Evolutionary conservation across 306 rosid genomes (phyloP).

Genomic region (Oxytropis ochrocephala): DNA sequence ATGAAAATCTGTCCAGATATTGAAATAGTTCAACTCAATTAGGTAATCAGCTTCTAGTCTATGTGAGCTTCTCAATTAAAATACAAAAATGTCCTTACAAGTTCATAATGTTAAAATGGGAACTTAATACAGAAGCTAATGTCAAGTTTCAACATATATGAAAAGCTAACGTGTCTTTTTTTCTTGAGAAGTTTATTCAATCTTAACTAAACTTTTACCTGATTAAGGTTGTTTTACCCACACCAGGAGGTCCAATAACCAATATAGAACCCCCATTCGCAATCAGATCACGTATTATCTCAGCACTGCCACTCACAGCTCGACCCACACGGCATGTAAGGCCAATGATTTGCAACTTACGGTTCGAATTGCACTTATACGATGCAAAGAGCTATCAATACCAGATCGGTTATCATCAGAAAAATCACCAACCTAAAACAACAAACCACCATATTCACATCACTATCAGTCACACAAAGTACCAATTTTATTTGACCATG

Average conservation of each 20-base stretch:
- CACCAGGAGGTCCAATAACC: constrained; percentile 99
- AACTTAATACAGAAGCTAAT: background rate
- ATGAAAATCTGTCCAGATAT: background rate
- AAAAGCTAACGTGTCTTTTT: background rate
- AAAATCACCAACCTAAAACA: constrained; percentile 80
- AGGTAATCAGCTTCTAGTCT: background rate
- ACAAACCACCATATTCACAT: background rate
- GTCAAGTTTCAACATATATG: background rate
- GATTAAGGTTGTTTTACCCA: constrained; percentile 94
- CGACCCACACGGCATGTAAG: constrained; percentile 98
- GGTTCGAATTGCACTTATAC: constrained; percentile 95
- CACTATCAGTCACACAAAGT: background rate
- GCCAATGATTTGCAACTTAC: constrained; percentile 87
- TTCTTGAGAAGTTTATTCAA: background rate
- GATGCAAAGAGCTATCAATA: constrained; percentile 82
- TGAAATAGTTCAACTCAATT: background rate
- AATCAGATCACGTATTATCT: constrained; percentile 74
- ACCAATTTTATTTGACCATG: background rate
- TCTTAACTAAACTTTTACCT: constrained; percentile 39
- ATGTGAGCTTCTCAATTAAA: background rate
- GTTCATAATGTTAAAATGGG: background rate
- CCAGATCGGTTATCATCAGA: constrained; percentile 99
- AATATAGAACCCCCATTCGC: constrained; percentile 77
- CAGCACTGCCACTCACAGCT: constrained; percentile 87
- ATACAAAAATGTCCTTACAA: no score